These are phyloP conservation scores for Peronospora farinosa DNA, from an alignment of 352 stramenopile genomes.

Conservation along the genomic window DNA sequence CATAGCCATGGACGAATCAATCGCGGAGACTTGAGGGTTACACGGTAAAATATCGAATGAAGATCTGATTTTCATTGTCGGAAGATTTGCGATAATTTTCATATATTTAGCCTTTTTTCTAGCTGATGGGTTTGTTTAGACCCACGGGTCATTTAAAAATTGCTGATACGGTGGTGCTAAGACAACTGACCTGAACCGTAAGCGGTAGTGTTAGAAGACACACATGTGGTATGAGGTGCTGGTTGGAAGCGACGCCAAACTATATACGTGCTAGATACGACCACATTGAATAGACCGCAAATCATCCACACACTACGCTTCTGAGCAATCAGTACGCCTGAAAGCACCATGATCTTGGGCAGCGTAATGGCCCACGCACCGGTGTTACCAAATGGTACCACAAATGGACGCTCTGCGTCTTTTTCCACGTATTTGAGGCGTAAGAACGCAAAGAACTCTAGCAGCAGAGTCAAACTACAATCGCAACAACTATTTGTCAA, in stretches of 20 bases:
- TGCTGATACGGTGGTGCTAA: slow-evolving; percentile 16
- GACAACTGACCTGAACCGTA: slow-evolving; percentile 37
- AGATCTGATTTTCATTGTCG: no score
- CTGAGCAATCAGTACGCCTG: slow-evolving; percentile 62
- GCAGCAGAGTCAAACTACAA: slow-evolving; percentile 57
- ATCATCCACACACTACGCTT: slow-evolving; percentile 61
- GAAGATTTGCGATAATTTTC: no score
- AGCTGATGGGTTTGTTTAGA: no score
- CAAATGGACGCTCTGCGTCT: slow-evolving; percentile 62
- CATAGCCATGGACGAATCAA: slow-evolving; percentile 11
- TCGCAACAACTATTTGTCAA: neutral
- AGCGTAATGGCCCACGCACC: slow-evolving; percentile 75
- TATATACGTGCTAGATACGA: slow-evolving; percentile 46
- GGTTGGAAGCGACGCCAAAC: slow-evolving; percentile 63
- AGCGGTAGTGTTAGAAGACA: slow-evolving; percentile 5
- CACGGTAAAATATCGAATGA: slow-evolving; percentile 22
- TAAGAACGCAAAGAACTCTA: slow-evolving; percentile 82
- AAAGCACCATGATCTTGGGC: slow-evolving; percentile 78
- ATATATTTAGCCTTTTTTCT: no score
- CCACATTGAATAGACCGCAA: slow-evolving; percentile 63
- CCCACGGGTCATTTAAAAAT: no score
- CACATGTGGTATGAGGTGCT: neutral
- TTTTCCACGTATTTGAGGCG: slow-evolving; percentile 80
- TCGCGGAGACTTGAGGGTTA: neutral
- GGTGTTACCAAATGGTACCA: slow-evolving; percentile 58